A percentile compares a stretch with the other conserved stretches of the same genome.
phyloP scores from a whole-genome alignment of 805 yeast genomes.

The Myxozyma geophila region DNA sequence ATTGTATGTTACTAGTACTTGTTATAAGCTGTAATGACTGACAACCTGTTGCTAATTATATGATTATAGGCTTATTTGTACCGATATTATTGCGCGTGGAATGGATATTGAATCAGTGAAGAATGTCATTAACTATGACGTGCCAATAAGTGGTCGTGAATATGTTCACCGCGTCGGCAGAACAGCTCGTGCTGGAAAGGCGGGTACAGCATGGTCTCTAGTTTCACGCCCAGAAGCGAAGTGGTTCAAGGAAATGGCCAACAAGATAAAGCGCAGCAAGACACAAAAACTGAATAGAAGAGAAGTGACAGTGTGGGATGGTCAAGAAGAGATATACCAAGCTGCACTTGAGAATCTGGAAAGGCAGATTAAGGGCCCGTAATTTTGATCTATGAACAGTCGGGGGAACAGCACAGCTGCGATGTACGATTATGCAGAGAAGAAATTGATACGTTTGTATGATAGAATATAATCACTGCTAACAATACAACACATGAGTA shows the following conservation, averaged over 20 bases:
- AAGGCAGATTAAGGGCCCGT: conserved; percentile 43
- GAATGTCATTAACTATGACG: conserved; percentile 85
- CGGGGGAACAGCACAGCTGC: too few species aligned
- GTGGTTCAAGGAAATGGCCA: conserved; percentile 45
- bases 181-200: conserved; percentile 88
- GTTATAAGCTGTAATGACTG: background rate
- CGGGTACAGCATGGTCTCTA: conserved; percentile 75
- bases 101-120: conserved; percentile 73
- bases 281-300: conserved; percentile 41
- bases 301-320: conserved; percentile 43
- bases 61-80: conserved; percentile 54
- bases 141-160: conserved; percentile 86
- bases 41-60: background rate
- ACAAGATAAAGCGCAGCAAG: conserved; percentile 35
- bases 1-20: conserved; percentile 41
- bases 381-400: background rate
- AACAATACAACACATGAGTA: too few species aligned
- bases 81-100: conserved; percentile 97
- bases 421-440: too few species aligned
- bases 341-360: conserved; percentile 53
- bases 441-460: too few species aligned
- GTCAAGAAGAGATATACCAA: conserved; percentile 51
- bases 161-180: conserved; percentile 97
- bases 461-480: too few species aligned
- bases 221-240: conserved; percentile 79